Conservation (phyloP, 352 stramenopile species). For the Phytophthora cactorum region DNA sequence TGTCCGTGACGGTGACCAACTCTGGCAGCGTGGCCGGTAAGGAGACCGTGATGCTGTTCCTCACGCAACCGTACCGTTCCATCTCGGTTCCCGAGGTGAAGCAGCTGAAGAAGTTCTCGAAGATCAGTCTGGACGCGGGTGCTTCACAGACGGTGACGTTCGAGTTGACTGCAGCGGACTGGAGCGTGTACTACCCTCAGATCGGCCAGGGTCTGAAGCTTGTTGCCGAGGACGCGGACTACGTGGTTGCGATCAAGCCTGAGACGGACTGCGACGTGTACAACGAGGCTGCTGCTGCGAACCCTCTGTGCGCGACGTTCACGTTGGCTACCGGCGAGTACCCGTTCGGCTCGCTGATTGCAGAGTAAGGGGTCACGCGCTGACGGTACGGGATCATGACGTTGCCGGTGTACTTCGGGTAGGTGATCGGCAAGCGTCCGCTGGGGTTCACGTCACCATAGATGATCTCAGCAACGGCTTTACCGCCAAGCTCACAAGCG, state of each 20-base stretch:
- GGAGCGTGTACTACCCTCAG: conserved; percentile 51
- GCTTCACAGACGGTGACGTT: conserved; percentile 35
- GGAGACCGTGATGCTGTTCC: conserved; percentile 39
- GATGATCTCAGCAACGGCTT: conserved; percentile 80
- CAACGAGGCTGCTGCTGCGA: conserved; percentile 36
- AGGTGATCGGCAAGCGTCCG: conserved; percentile 59
- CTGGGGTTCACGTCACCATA: conserved; percentile 34
- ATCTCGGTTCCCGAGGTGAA: conserved; percentile 46
- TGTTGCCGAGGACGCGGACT: conserved; percentile 46
- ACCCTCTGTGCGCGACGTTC: conserved; percentile 36
- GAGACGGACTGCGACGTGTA: conserved; percentile 44
- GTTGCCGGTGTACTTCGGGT: conserved; percentile 56
- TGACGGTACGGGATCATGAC: conserved; percentile 32
- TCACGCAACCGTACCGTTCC: conserved; percentile 30
- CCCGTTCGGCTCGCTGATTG: no score
- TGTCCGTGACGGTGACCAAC: conserved; percentile 37
- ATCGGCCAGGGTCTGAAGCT: conserved; percentile 51
- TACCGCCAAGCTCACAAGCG: conserved; percentile 68
- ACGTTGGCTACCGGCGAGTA: conserved; percentile 3
- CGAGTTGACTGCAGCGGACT: conserved; percentile 37
- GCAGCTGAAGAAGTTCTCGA: conserved; percentile 45
- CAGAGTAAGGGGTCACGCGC: neutral
- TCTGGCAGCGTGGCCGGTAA: conserved; percentile 44
- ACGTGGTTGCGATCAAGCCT: conserved; percentile 51
- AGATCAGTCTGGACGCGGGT: conserved; percentile 37